Evolutionary conservation across 2,329 filamentous ascomycete genomes (phyloP), one percentile per base, ranked within the genome.

Genomic region (Zymoseptoria pseudotritici): DNA sequence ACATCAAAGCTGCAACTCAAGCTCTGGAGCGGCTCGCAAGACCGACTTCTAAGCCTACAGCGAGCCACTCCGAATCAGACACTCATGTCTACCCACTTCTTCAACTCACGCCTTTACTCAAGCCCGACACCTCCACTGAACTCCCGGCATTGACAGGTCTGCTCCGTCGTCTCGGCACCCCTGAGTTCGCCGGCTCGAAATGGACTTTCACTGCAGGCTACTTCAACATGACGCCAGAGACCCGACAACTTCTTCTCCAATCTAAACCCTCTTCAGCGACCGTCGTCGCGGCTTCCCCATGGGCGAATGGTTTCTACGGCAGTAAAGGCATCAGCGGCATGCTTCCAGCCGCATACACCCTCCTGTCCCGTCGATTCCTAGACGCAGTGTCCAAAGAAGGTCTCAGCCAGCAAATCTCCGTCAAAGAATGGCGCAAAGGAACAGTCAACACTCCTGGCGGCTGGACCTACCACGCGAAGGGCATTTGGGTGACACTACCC

Each of bases 201-300:
- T 99, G 94, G 94, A 94, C 91, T 0, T 97, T 99, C 74, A 97
- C 94, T 0, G 94, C 94, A 0, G 94, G 94, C 56, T 99, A 99
- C 77, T 99, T 99, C 79, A 99, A 99, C 77, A 96, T 96, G 58
- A 91, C 91, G 6, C 88, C 91, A 0, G 86, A 87, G 3, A 83
- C 97, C 20, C 92, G 90, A 2, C 83, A 86, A 49, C 83, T 96
- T 0, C 80, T 99, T 0, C 85, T 99, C 31, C 80, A 82, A 6
- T 91, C 90, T 0, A 83, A 86, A 1, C 88, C 87, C 0, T 75
- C 77, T 1, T 81, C 80, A 50, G 94, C 91, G 62, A 92, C 88
- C 0, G 89, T 99, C 21, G 87, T 99, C 58, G 97, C 94, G 0
- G 94, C 94, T 1, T 91, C 91, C 0, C 94, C 93, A 0, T 87